Evolutionary conservation across 2,329 filamentous ascomycete genomes (phyloP).

Genomic region (Sporothrix mexicana): DNA sequence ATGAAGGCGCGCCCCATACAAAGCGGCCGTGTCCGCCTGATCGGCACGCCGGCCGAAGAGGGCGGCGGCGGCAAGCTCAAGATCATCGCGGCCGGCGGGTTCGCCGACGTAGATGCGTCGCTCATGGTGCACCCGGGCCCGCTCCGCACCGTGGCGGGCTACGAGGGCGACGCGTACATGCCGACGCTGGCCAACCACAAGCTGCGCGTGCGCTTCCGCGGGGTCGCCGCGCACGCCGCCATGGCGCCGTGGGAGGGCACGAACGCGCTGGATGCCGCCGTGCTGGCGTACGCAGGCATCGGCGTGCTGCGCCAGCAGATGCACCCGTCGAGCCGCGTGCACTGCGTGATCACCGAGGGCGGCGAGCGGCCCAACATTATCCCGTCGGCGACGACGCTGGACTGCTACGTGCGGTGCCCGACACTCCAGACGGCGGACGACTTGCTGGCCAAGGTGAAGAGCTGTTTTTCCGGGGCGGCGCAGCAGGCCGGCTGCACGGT

Average conservation of each 20-base stretch:
- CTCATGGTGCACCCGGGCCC: slow-evolving; percentile 49
- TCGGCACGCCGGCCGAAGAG: slow-evolving; percentile 54
- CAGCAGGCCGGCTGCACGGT: slow-evolving; percentile 45
- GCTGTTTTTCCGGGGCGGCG: slow-evolving; percentile 46
- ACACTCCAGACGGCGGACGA: slow-evolving; percentile 42
- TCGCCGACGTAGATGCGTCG: slow-evolving; percentile 45
- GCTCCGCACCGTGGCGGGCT: slow-evolving; percentile 17
- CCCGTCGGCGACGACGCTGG: slow-evolving; percentile 46
- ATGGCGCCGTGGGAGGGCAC: slow-evolving; percentile 53
- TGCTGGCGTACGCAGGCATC: slow-evolving; percentile 46
- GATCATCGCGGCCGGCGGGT: slow-evolving; percentile 52
- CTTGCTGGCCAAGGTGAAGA: slow-evolving; percentile 43
- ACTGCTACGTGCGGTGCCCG: slow-evolving; percentile 52
- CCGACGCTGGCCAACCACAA: slow-evolving; percentile 37
- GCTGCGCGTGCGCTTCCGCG: slow-evolving; percentile 45
- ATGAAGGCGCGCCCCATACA: slow-evolving; percentile 36
- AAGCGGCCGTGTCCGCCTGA: slow-evolving; percentile 41
- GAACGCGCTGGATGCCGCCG: slow-evolving; percentile 55
- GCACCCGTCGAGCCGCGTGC: slow-evolving; percentile 53
- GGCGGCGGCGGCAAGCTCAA: slow-evolving; percentile 52
- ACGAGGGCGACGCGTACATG: slow-evolving; percentile 33
- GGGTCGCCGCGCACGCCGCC: slow-evolving; percentile 53
- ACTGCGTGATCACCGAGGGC: slow-evolving; percentile 53
- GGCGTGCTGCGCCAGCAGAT: slow-evolving; percentile 55
- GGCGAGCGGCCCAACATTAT: slow-evolving; percentile 49